These are phyloP conservation scores for Monilinia polystroma DNA, from an alignment of 2,329 filamentous ascomycete species.

Conservation along the genomic window DNA sequence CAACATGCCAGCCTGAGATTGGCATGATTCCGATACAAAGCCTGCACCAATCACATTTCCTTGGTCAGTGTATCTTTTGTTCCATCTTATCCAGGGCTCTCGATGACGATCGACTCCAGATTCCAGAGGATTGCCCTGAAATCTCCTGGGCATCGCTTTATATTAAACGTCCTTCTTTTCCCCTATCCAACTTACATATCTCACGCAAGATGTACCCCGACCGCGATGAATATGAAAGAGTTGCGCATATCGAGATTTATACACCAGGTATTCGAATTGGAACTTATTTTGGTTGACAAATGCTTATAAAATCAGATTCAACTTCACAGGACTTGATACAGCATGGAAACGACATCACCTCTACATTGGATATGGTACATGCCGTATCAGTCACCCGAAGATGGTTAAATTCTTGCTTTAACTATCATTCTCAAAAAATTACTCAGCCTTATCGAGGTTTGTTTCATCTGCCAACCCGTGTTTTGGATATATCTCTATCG, in stretches of 20 bases:
- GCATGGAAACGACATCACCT: background rate
- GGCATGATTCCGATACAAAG: background rate
- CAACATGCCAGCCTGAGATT: background rate
- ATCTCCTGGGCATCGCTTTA: background rate
- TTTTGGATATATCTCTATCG: background rate
- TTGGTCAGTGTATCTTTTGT: background rate
- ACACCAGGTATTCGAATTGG: background rate
- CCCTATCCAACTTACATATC: background rate
- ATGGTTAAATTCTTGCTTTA: background rate
- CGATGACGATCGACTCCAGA: background rate
- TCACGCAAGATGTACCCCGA: background rate
- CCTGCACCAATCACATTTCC: background rate
- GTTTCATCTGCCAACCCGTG: background rate
- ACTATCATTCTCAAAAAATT: background rate
- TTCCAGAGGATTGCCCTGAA: background rate
- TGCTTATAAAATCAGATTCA: background rate
- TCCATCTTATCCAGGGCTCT: background rate
- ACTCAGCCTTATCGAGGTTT: background rate
- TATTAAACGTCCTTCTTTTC: background rate
- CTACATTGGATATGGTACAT: background rate
- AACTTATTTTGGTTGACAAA: background rate
- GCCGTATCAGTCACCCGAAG: background rate
- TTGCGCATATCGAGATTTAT: background rate
- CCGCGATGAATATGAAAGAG: background rate
- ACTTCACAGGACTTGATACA: background rate